Base-by-base conservation (phyloP, 345 rosid genomes). In the Cardamine occulta region DNA sequence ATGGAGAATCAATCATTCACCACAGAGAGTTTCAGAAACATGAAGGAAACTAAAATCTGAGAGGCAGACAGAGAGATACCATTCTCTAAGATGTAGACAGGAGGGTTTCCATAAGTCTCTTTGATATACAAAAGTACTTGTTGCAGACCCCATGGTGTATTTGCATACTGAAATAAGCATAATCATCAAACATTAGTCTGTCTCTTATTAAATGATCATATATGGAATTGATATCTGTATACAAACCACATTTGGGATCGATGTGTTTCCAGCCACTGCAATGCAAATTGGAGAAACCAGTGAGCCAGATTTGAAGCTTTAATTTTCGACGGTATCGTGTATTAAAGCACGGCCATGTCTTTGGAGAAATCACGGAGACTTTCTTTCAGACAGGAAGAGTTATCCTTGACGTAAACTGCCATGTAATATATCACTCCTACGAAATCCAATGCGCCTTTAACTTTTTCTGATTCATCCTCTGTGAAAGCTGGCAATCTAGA, bases 371-470 rank as follows among this genome's bases (percentile, higher is more conserved):
- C 47, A 17, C 32, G 71, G 7, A 42, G 28, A 31, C 1, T 29
- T 54, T 24, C 70, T 40, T 44, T 54, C 45, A 19, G 35, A 53
- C 56, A 53, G 35, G 63, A 63, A 54, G 82, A 44, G 68, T 78
- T 85, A 24, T 74, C 74, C 48, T 62, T 74, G 12, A 88, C 92
- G 58, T 91, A 91, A 42, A 52, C 79, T 8, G 97, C 85, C 28
- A 95, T 84, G 75, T 93, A 93, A 78, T 91, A 89, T 49, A 91
- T 93, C 44, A 91, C 89, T 55, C 98, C 98, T 6, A 93, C 84
- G 58, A 93, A 93, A 80, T 93, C 98, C 15, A 86, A 54, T 9
- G 97, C 86, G 8, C 93, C 96, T 73, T 91, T 89, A 5, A 89
- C 70, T 60, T 91, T 87, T 39, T 77, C 70, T 32, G 89, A 77